Base-by-base conservation (phyloP, 208 protist genomes). In the Porcisia deanei region DNA sequence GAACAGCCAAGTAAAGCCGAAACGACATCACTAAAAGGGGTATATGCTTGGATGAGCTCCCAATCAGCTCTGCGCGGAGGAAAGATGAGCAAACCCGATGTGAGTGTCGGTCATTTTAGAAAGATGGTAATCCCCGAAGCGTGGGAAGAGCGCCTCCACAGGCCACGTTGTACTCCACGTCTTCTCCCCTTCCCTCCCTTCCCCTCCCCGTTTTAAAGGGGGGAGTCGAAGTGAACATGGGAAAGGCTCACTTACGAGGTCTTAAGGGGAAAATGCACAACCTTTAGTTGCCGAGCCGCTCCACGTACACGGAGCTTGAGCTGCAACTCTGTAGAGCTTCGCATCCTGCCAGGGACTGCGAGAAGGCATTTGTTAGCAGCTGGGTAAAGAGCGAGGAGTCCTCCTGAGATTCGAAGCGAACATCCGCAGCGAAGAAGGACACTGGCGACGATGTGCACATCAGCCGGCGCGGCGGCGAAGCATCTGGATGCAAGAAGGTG, bases 381-480 rank as follows among this genome's bases (percentile, higher is more conserved):
- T 25, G 39, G 0, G 49, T 22, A 30, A 77, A 81, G 2, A 22
- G n/a, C 22, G 22, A 16, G 18, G 61, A 22, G 41, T 77, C 66
- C 6, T 25, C 37, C 12, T 47, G 25, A 8, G 47, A n/a, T 1
- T 72, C 71, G 25, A 72, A 76, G 65, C 77, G 77, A n/a, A 85
- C 76, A 52, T 85, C 81, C 41, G 64, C 77, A 37, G 86, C 45
- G 60, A 96, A 89, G 81, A 85, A 96, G 5, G 73, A 45, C 5
- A 66, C 63, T 37, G 88, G 80, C 3, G 78, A 73, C 14, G 77
- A 65, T 30, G 74, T 71, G 54, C 88, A 90, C 2, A 54, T 16
- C 71, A 89, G 52, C 20, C 41, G 41, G n/a, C 81, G 58, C 9
- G 30, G 71, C 0, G 55, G 71, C 1, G 63, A 22, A 45, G 2